Evolutionary conservation across 2,329 filamentous ascomycete genomes (phyloP).

Genomic region (Trichoderma atroviride): DNA sequence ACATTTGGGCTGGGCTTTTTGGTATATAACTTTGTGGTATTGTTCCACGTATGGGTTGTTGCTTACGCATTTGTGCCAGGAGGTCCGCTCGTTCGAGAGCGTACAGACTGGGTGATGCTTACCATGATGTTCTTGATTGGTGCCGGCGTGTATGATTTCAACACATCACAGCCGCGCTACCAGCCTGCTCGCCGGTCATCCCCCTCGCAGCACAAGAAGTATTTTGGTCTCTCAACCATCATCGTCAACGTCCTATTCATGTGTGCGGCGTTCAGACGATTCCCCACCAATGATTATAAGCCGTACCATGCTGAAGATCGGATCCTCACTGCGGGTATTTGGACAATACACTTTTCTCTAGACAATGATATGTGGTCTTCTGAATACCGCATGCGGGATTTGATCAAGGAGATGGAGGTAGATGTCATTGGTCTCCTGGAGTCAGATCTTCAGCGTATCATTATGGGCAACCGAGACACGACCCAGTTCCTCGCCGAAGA

Average conservation of each 20-base stretch:
- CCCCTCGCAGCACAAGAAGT: conserved; percentile 53
- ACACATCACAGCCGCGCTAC: conserved; percentile 51
- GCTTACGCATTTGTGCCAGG: conserved; percentile 98
- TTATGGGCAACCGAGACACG: conserved; percentile 98
- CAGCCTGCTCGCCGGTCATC: conserved; percentile 37
- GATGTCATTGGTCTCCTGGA: conserved; percentile 95
- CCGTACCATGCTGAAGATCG: conserved; percentile 89
- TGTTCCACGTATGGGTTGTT: conserved; percentile 99
- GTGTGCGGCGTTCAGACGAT: conserved; percentile 81
- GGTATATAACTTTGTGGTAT: conserved; percentile 87
- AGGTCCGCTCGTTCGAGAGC: conserved; percentile 87
- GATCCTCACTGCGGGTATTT: conserved; percentile 90
- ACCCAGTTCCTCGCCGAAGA: conserved; percentile 96
- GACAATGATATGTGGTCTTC: conserved; percentile 99
- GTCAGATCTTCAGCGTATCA: conserved; percentile 92
- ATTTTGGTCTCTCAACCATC: conserved; percentile 62
- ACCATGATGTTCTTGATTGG: conserved; percentile 83
- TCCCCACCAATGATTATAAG: conserved; percentile 88
- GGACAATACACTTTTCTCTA: conserved; percentile 97
- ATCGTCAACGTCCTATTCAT: conserved; percentile 79
- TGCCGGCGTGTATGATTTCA: conserved; percentile 77
- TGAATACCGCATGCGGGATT: conserved; percentile 87
- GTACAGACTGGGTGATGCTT: conserved; percentile 93
- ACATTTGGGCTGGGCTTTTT: conserved; percentile 90
- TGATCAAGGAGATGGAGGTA: conserved; percentile 92